phyloP scores from a whole-genome alignment of 139 green algal species.

The Chlorella sp. region DNA sequence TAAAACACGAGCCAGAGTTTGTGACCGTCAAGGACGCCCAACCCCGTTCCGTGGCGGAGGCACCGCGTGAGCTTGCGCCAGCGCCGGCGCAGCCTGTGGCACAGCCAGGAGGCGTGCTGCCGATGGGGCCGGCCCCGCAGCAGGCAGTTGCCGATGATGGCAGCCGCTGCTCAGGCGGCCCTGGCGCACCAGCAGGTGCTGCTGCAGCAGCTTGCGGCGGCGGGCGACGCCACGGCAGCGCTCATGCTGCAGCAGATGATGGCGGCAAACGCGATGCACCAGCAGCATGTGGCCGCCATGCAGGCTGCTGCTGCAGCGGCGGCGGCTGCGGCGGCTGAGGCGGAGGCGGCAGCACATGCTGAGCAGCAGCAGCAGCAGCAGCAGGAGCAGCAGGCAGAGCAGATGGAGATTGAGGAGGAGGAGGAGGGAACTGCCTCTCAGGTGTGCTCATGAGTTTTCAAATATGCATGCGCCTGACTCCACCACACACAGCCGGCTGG shows the following conservation, averaged over 20 bases:
- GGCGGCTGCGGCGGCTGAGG: too few species aligned
- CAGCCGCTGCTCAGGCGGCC: not conserved
- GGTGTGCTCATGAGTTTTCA: too few species aligned
- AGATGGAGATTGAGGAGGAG: not conserved
- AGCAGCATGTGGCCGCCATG: not conserved
- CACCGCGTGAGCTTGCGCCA: too few species aligned
- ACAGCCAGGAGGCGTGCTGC: not conserved
- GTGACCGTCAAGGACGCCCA: not conserved
- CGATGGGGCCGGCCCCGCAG: too few species aligned
- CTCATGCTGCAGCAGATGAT: not conserved
- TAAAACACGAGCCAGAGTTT: not conserved
- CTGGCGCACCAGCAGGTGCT: not conserved
- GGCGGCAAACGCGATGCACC: not conserved
- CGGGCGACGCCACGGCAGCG: not conserved
- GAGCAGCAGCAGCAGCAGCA: not conserved
- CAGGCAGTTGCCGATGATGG: not conserved
- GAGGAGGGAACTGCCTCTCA: not conserved
- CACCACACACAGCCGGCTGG: not conserved
- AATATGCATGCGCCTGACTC: too few species aligned
- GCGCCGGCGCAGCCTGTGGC: too few species aligned
- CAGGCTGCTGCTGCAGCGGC: not conserved
- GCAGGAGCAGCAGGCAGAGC: not conserved
- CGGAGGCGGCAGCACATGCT: not conserved
- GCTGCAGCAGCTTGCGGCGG: not conserved
- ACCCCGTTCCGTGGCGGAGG: too few species aligned